Conservation (phyloP, 1,284 basidiomycete genomes). For the Gymnopus androsaceus region DNA sequence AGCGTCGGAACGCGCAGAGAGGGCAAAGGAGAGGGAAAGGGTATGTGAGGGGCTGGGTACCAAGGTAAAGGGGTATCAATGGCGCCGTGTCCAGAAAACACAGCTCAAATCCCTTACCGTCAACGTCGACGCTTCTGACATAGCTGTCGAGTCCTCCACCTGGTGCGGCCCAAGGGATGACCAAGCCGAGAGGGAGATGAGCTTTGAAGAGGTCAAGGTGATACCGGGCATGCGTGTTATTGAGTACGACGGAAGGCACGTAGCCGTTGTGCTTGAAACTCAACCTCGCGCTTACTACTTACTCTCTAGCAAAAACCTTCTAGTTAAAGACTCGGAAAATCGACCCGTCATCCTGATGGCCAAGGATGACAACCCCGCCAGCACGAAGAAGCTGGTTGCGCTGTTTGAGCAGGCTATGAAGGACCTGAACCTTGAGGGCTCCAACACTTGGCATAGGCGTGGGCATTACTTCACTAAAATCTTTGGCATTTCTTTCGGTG, state of each 20-base stretch:
- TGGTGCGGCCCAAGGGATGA: neutral
- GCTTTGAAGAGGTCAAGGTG: neutral
- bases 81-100: neutral
- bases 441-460: neutral
- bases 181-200: neutral
- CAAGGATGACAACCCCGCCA: neutral
- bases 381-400: neutral
- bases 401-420: neutral
- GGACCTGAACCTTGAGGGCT: neutral
- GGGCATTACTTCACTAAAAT: slow-evolving; percentile 1
- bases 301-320: neutral
- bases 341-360: neutral
- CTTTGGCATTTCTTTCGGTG: slow-evolving; percentile 15
- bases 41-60: neutral
- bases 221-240: neutral
- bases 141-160: neutral
- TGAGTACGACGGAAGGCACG: neutral
- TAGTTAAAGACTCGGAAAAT: neutral
- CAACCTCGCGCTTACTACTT: too few species aligned
- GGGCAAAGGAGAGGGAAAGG: neutral
- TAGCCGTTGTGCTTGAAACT: neutral
- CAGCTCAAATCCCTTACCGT: neutral
- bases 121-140: neutral
- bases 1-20: neutral
- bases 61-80: neutral